phyloP scores from a whole-genome alignment of 345 rosid genomes.

The Barbarea vulgaris region DNA sequence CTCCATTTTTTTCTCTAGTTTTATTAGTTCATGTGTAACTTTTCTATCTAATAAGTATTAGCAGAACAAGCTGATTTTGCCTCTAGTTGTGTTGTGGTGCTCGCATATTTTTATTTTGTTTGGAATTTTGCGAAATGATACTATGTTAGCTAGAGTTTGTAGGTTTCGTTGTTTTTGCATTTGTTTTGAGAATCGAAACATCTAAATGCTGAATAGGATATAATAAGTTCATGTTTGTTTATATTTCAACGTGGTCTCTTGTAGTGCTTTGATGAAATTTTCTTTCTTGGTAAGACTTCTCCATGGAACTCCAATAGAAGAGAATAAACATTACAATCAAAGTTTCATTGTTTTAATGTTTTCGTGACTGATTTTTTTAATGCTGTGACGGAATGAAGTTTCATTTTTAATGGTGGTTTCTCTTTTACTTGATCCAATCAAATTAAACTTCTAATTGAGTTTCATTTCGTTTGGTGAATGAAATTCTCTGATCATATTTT shows the following conservation, averaged over 20 bases:
- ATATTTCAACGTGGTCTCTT: slow-evolving; percentile 3
- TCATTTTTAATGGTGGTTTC: slow-evolving; percentile 71
- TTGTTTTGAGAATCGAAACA: neutral
- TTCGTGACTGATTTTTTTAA: neutral
- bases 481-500: neutral
- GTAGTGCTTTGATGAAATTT: slow-evolving; percentile 22
- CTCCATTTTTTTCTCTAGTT: neutral
- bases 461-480: slow-evolving; percentile 1
- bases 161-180: neutral
- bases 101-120: neutral
- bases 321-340: neutral
- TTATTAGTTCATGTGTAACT: neutral
- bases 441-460: neutral
- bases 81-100: neutral
- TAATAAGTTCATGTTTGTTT: slow-evolving; percentile 12
- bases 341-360: neutral
- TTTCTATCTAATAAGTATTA: neutral
- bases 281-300: slow-evolving; percentile 2
- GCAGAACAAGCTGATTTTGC: neutral
- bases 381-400: slow-evolving; percentile 52
- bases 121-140: neutral
- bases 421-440: neutral
- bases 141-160: neutral
- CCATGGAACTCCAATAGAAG: neutral
- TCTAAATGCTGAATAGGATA: neutral